These are phyloP conservation scores for Pyronema domesticum DNA, from an alignment of 495 filamentous ascomycete species.

Conservation along the genomic window DNA sequence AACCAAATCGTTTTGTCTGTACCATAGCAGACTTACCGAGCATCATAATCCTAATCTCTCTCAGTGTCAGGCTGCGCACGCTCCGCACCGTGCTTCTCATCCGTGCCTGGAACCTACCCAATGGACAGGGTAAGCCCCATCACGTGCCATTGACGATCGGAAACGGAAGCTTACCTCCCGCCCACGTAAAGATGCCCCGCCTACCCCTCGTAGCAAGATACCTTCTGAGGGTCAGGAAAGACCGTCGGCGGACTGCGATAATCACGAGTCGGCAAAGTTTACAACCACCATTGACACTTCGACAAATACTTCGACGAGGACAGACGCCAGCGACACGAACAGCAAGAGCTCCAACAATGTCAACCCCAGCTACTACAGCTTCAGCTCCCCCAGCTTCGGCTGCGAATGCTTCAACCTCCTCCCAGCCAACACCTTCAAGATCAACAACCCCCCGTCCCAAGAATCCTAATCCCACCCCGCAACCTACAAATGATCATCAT, in stretches of 20 bases:
- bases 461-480: constrained; percentile 4
- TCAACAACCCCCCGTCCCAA: constrained; percentile 6
- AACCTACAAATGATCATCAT: constrained; percentile 20
- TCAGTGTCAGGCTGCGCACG: too few relatives aligned
- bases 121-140: too few relatives aligned
- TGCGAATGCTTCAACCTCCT: too few relatives aligned
- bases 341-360: constrained; percentile 4
- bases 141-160: too few relatives aligned
- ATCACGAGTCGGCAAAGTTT: background rate
- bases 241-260: background rate
- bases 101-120: too few relatives aligned
- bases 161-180: too few relatives aligned
- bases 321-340: constrained; percentile 7
- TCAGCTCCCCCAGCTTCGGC: too few relatives aligned
- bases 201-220: constrained; percentile 1
- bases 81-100: too few relatives aligned
- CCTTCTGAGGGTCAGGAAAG: background rate
- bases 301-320: background rate
- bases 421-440: too few relatives aligned
- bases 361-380: constrained; percentile 1
- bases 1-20: too few relatives aligned
- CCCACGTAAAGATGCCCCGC: background rate
- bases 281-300: background rate
- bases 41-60: too few relatives aligned
- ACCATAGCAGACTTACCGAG: too few relatives aligned